phyloP scores from a whole-genome alignment of 768 basidiomycete species.

The Cyclocybe cylindracea region DNA sequence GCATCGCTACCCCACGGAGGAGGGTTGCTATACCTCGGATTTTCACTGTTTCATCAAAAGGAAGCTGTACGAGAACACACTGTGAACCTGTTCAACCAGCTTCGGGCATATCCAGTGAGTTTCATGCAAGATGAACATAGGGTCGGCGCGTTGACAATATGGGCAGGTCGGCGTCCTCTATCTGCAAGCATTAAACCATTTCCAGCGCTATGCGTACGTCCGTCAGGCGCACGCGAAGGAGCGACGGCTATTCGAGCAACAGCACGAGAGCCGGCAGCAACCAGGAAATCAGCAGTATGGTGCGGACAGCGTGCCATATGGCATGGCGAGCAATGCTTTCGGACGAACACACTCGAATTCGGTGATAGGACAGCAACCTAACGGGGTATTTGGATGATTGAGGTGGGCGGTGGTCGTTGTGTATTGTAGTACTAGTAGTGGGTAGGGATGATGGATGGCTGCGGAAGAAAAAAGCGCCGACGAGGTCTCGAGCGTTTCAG shows the following conservation, averaged over 20 bases:
- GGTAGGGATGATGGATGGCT: background rate
- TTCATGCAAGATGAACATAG: conserved; percentile 7
- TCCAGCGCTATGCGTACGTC: conserved; percentile 86
- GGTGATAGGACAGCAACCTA: conserved; percentile 18
- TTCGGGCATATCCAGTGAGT: conserved; percentile 75
- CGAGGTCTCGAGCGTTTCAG: background rate
- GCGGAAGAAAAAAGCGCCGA: too few relatives aligned
- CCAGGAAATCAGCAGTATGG: conserved; percentile 18
- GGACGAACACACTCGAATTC: conserved; percentile 35
- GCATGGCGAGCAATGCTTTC: conserved; percentile 14
- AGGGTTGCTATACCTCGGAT: conserved; percentile 83
- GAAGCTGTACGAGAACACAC: conserved; percentile 76
- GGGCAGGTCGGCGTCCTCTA: conserved; percentile 76
- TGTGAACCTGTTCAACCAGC: conserved; percentile 80
- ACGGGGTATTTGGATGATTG: conserved; percentile 15
- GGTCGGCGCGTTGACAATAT: conserved; percentile 6
- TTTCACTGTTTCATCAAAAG: conserved; percentile 89
- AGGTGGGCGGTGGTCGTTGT: background rate
- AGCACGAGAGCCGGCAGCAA: conserved; percentile 23
- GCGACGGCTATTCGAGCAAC: conserved; percentile 27
- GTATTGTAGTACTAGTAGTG: background rate
- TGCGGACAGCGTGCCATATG: conserved; percentile 5
- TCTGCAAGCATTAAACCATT: conserved; percentile 80
- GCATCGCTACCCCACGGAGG: conserved; percentile 73
- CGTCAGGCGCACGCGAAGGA: conserved; percentile 77